Base-by-base conservation (phyloP, 2,329 filamentous ascomycete genomes). In the Geosmithia morbida region DNA sequence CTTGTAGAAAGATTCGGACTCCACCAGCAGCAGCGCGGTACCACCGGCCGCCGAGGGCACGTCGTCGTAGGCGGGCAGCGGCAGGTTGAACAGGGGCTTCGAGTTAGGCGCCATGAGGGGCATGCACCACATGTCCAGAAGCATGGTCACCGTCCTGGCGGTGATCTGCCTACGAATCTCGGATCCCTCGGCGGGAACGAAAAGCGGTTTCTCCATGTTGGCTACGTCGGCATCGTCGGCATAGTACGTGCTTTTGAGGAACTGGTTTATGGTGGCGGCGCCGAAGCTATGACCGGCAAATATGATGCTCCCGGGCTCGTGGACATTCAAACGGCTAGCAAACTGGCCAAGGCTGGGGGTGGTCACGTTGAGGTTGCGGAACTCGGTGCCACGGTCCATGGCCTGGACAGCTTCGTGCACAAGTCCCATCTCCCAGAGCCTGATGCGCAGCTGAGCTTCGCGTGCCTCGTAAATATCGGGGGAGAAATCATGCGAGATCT, bases 241-340 rank as follows among this genome's bases (percentile, higher is more conserved):
- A 63, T 88, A 87, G 67, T 81, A 90, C 11, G 83, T 78, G 46
- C 77, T 83, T 66, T 94, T 94, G 45, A 90, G 66, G 48, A 94
- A 75, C 58, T 94, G 87, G 2, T 84, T 72, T 18, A 78, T 70
- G 1, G 84, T 87, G 1, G 85, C 75, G 1, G 81, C 83, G 19
- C 87, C 87, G 53, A 94, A 94, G 17, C 82, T 87, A 61, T 94
- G 87, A 3, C 87, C 87, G 0, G 76, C 77, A 59, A 85, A 90
- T 41, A 81, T 75, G 43, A 94, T 79, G 46, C 74, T 77, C 1
- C 87, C 87, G 0, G 85, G 85, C 8, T 75, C 70, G 49, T 81
- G 77, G 3, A 94, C 72, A 51, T 85, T 74, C 44, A 92, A 70
- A 47, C 66, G 67, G n/a, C 68, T 66, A 22, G 68, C 61, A 50